Conservation (phyloP, 2,329 filamentous ascomycete genomes). For the Cryphonectria carpinicola region DNA sequence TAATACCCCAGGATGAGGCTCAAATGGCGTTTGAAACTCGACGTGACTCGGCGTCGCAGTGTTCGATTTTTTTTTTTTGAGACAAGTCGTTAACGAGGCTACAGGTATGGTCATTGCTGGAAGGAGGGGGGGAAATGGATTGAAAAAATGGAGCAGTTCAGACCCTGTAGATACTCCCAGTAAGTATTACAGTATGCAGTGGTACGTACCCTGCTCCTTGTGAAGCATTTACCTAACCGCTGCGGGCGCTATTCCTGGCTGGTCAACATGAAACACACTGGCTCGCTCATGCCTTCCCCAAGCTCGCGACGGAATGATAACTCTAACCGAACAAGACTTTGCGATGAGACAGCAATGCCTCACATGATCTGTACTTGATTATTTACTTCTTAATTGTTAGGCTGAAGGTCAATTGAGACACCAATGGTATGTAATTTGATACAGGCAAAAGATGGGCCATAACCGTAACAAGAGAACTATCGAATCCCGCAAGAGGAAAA, state of each 20-base stretch:
- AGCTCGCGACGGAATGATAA: neutral
- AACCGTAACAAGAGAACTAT: neutral
- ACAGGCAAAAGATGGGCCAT: neutral
- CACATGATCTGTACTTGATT: neutral
- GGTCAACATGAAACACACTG: constrained; percentile 5
- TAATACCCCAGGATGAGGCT: neutral
- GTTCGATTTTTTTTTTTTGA: neutral
- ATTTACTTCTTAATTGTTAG: neutral
- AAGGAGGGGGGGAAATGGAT: too few relatives aligned
- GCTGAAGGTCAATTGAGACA: neutral
- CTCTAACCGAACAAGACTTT: neutral
- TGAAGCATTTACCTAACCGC: neutral
- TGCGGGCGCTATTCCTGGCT: constrained; percentile 1
- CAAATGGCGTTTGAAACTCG: constrained; percentile 21
- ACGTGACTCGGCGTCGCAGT: constrained; percentile 11
- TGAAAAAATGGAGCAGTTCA: neutral
- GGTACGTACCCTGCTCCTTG: neutral
- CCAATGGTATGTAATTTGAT: neutral
- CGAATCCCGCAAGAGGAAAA: neutral
- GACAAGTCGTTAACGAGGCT: constrained; percentile 4
- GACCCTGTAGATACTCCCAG: neutral
- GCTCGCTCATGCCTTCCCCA: neutral
- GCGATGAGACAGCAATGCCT: neutral
- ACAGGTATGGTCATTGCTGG: neutral
- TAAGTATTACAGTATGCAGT: neutral